Evolutionary conservation across 1,284 basidiomycete species (phyloP).

Genomic region (Hypsizygus ulmarius): DNA sequence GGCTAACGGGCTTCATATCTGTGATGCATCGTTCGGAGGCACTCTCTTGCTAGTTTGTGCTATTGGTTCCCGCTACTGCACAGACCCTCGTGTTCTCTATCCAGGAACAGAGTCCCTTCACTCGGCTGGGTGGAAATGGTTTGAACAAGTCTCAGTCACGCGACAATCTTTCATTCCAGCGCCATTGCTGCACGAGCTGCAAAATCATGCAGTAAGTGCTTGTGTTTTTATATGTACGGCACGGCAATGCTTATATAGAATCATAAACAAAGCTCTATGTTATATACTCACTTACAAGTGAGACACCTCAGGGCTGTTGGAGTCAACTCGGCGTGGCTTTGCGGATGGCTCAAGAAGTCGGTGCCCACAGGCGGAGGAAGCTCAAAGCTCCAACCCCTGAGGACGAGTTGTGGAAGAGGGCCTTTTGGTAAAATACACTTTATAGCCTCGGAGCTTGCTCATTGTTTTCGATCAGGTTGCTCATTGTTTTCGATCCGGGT

Average conservation of each 20-base stretch:
- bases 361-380: conserved; percentile 40
- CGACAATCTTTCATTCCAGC: conserved; percentile 48
- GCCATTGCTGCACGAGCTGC: conserved; percentile 61
- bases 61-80: conserved; percentile 64
- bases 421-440: conserved; percentile 48
- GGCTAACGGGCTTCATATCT: conserved; percentile 51
- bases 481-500: conserved; percentile 47
- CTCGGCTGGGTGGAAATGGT: conserved; percentile 67
- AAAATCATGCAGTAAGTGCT: conserved; percentile 45
- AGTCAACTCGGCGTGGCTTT: conserved; percentile 52
- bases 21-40: conserved; percentile 60
- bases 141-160: conserved; percentile 51
- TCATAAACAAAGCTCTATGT: conserved; percentile 41
- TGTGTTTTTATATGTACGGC: background rate
- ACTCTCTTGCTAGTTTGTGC: conserved; percentile 75
- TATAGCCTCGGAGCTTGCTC: background rate
- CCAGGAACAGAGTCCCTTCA: conserved; percentile 33
- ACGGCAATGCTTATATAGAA: conserved; percentile 14
- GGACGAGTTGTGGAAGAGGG: conserved; percentile 64
- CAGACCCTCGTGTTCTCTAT: conserved; percentile 57
- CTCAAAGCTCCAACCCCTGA: conserved; percentile 37
- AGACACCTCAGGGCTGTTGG: conserved; percentile 50
- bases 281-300: conserved; percentile 24
- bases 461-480: conserved; percentile 29
- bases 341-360: conserved; percentile 50